phyloP scores from a whole-genome alignment of 2,329 filamentous ascomycete genomes.

The Colletotrichum siamense region DNA sequence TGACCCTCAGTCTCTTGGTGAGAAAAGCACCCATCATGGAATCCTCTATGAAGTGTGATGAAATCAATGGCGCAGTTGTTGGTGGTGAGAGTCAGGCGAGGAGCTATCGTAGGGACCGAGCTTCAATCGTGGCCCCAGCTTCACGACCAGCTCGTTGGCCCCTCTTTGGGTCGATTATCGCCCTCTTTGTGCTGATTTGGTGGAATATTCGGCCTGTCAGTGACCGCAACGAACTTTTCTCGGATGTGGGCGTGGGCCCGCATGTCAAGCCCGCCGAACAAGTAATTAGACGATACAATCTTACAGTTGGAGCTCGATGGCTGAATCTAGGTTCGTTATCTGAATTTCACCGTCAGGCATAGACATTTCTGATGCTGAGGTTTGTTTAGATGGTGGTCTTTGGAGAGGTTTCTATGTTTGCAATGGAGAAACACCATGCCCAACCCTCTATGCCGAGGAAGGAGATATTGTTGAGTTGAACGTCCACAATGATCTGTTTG shows the following conservation, averaged over 20 bases:
- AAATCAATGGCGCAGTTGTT: not conserved
- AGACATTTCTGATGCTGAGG: not conserved
- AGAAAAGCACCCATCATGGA: not conserved
- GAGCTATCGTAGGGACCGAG: not conserved
- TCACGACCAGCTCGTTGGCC: not conserved
- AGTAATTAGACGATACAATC: not conserved
- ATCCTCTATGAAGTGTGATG: not conserved
- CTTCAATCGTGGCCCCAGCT: not conserved
- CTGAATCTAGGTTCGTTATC: not conserved
- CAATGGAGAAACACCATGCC: slow-evolving; percentile 1
- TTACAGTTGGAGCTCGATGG: not conserved
- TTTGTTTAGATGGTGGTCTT: not conserved
- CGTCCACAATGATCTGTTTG: slow-evolving; percentile 1
- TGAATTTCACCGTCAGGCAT: accelerated
- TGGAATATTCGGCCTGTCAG: not conserved
- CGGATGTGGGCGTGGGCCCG: accelerated
- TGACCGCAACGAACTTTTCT: not conserved
- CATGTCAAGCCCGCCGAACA: not conserved
- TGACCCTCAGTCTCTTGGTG: not conserved
- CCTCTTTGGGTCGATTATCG: not conserved
- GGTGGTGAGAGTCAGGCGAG: not conserved
- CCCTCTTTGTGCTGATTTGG: not conserved
- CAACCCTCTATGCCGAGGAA: not conserved
- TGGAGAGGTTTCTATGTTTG: slow-evolving; percentile 9
- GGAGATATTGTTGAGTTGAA: slow-evolving; percentile 6